Base-by-base conservation (phyloP, 805 yeast genomes). In the Isabelozyma heimii region DNA sequence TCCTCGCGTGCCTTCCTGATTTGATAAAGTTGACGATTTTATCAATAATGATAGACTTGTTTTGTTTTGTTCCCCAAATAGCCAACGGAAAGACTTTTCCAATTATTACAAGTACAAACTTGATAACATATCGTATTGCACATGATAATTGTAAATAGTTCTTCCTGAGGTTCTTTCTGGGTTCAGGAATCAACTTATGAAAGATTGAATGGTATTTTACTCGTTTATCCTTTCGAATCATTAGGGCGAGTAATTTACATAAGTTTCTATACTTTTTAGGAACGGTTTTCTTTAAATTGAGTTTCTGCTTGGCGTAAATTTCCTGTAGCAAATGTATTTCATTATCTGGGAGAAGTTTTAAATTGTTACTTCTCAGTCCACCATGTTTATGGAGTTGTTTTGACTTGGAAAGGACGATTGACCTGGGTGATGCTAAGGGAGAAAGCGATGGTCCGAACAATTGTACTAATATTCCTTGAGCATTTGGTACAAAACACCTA, bases 1-100 rank as follows among this genome's bases (percentile, higher is more conserved):
- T 37, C 2, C 48, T 46, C 6, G 77, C 81, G 35, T 65, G 65
- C 9, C 71, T 59, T 0, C 74, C 66, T 27, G 75, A 56, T 12
- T 58, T 54, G 0, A 87, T 47, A 27, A 77, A 65, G 2, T 45
- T 26, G 0, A 77, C 63, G 0, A 86, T 55, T 8, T 62, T 61
- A 4, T 55, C 50, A 40, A 72, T 57, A 0, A 86, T 56, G 0
- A 58, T 45, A 0, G 73, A 48, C 58, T 79, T 78, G 57, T 88
- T 88, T 12, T 57, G 51, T 2, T 52, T 56, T 2, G 79, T 61
- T 0, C 95, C 95, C 66, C 82, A 79, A 1, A 76, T 48, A 6
- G 70, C 74, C 0, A 55, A 17, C 0, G 91, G 88, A 17, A 86
- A 66, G 0, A 85, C 53, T 45, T 72, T 75, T 10, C 76, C 78